Percentiles rank a stretch among this genome's conserved stretches.
phyloP scores from a whole-genome alignment of 176 grass and related monocot genomes.

The Thinopyrum elongatum region DNA sequence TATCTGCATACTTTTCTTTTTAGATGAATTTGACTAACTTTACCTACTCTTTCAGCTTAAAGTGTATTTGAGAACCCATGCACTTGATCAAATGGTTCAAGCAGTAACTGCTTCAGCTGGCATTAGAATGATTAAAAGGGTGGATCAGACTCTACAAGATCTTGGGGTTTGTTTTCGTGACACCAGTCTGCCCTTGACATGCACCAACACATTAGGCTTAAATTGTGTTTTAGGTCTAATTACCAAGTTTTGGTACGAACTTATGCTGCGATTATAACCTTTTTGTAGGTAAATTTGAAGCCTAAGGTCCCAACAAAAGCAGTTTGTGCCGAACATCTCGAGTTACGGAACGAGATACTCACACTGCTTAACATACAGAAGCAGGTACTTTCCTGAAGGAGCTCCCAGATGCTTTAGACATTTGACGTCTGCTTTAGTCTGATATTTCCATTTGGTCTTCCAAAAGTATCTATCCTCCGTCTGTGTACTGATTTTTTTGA shows the following conservation, averaged over 20 bases:
- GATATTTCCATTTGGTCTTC: not conserved
- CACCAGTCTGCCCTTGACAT: constrained; percentile 4
- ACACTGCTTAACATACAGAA: constrained; percentile 98
- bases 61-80: constrained; percentile 92
- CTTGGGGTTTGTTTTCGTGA: constrained; percentile 67
- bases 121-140: constrained; percentile 80
- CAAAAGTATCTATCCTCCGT: constrained; percentile 7
- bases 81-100: constrained; percentile 97
- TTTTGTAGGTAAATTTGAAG: constrained; percentile 88
- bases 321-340: constrained; percentile 95
- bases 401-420: constrained; percentile 10
- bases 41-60: constrained; percentile 62
- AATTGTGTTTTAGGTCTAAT: not conserved
- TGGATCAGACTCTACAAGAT: constrained; percentile 91
- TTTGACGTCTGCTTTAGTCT: constrained; percentile 1
- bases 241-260: not conserved
- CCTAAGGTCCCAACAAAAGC: constrained; percentile 98
- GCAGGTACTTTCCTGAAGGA: constrained; percentile 54
- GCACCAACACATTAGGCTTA: not conserved
- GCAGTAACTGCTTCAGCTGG: constrained; percentile 81
- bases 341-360: constrained; percentile 95
- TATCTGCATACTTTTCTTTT: constrained; percentile 2
- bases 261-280: not conserved
- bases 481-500: not conserved
- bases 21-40: constrained; percentile 36